Evolutionary conservation across 352 stramenopile genomes (phyloP), one percentile per base, ranked within the genome.

Genomic region (Globisporangium abappressorium): DNA sequence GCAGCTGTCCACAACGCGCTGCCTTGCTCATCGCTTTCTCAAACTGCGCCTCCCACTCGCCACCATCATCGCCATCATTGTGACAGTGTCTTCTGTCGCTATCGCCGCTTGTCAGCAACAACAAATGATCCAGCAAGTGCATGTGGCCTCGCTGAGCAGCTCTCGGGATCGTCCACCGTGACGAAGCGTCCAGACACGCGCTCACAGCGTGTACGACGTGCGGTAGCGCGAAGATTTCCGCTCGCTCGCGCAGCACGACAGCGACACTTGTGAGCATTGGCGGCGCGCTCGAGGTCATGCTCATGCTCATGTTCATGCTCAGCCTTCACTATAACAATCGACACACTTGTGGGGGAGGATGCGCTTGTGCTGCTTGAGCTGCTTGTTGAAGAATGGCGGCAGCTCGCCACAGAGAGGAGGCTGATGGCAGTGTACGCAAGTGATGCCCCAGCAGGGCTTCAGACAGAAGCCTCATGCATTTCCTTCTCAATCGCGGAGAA

Each of bases 1-100:
- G 41, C 26, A 65, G 8, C 41, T 56, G 33, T 14, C 59, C 59
- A 5, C 15, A 26, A 6, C 59, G 41, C 36, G 59, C 59, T 41
- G 59, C 59, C 28, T 65, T 65, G 43, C 43, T 41, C 59, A 65
- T 57, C 22, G 59, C 59, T 34, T 65, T 65, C 15, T 65, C 59
- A 30, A 65, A 65, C 59, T 65, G 59, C 28, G 26, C 22, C 43
- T 57, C 24, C 5, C 41, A n/a, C 26, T 24, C 49, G 5, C 33
- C 57, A n/a, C 24, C 8, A 43, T 43, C 36, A 9, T 43, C 9
- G 8, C 14, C 2, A 14, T 20, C 20, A 11, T 30, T 28, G 47
- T 62, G 14, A 3, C 24, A 11, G 12, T 34, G 24, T 15, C 30
- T 5, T 2, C 30, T 15, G 51, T 36, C 51, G 56, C 56, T 24